A percentile compares a stretch with the other conserved stretches of the same genome.
phyloP scores from a whole-genome alignment of 192 early-diverging fungal species.

The Phlyctochytrium arcticum region DNA sequence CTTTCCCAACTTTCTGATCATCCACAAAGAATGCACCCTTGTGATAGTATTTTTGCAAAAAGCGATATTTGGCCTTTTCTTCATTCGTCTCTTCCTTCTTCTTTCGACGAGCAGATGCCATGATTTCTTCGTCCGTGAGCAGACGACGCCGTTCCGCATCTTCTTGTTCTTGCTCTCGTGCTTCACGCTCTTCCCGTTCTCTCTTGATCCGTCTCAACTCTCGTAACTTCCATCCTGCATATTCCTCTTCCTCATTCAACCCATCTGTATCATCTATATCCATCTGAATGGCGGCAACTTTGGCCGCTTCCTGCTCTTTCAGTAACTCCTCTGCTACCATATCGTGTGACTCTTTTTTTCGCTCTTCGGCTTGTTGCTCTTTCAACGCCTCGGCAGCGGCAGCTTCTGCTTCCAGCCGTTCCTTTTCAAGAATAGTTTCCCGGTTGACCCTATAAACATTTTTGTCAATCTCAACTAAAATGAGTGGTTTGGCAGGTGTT shows the following conservation, averaged over 20 bases:
- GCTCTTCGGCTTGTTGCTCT: constrained; percentile 47
- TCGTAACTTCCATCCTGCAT: constrained; percentile 85
- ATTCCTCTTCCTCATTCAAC: constrained; percentile 82
- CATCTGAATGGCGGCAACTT: constrained; percentile 39
- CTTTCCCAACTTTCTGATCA: constrained; percentile 46
- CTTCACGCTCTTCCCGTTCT: constrained; percentile 71
- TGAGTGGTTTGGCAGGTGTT: not conserved
- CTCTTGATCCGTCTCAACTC: constrained; percentile 86
- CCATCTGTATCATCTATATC: constrained; percentile 92
- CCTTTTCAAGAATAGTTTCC: constrained; percentile 57
- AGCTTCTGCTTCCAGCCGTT: constrained; percentile 46
- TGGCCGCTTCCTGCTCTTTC: constrained; percentile 46
- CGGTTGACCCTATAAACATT: constrained; percentile 46
- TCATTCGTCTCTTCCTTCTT: constrained; percentile 37
- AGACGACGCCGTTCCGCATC: constrained; percentile 76
- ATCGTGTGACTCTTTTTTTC: constrained; percentile 72
- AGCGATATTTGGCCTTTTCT: constrained; percentile 53
- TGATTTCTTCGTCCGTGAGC: constrained; percentile 80
- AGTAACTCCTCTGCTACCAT: constrained; percentile 69
- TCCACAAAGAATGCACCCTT: constrained; percentile 84
- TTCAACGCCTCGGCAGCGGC: constrained; percentile 57
- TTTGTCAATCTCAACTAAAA: not conserved
- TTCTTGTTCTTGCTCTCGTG: constrained; percentile 64
- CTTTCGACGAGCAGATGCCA: constrained; percentile 51
- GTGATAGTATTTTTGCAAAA: constrained; percentile 80